These are phyloP conservation scores for Astragalus glycyphyllos DNA, from an alignment of 306 rosid genomes.

Conservation along the genomic window DNA sequence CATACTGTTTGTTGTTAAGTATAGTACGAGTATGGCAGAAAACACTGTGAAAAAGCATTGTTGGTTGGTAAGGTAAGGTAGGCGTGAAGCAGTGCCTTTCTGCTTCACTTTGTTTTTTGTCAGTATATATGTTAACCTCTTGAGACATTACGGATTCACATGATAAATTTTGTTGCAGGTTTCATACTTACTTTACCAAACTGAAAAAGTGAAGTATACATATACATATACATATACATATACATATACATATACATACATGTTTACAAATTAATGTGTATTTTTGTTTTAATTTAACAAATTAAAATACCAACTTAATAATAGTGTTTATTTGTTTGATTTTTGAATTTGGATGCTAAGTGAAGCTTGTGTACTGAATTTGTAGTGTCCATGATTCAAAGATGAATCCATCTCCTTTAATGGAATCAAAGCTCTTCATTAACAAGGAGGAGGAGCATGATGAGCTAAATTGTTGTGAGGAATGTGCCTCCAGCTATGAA, in stretches of 20 bases:
- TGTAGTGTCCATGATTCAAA: slow-evolving; percentile 75
- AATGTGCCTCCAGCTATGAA: slow-evolving; percentile 75
- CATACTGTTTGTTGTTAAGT: slow-evolving; percentile 38
- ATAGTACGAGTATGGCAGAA: slow-evolving; percentile 42
- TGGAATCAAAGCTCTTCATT: slow-evolving; percentile 61
- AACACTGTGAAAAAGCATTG: slow-evolving; percentile 49
- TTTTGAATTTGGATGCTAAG: slow-evolving; percentile 18
- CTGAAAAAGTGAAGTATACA: slow-evolving; percentile 3
- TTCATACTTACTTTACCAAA: slow-evolving; percentile 43
- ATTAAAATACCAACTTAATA: neutral
- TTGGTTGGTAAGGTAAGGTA: slow-evolving; percentile 55
- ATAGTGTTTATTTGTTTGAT: neutral
- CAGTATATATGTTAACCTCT: slow-evolving; percentile 42
- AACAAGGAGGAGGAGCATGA: slow-evolving; percentile 64
- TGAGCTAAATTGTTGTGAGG: slow-evolving; percentile 67
- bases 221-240: neutral
- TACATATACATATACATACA: neutral
- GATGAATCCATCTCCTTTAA: slow-evolving; percentile 45
- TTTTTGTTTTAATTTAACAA: no score
- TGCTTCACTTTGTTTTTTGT: slow-evolving; percentile 61
- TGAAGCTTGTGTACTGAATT: slow-evolving; percentile 38
- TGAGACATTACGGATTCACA: slow-evolving; percentile 49
- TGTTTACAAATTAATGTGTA: no score
- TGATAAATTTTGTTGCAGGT: slow-evolving; percentile 37
- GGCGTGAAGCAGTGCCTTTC: slow-evolving; percentile 58